These are phyloP conservation scores for Trichoderma aggressivum DNA, from an alignment of 2,329 filamentous ascomycete species.

Conservation along the genomic window DNA sequence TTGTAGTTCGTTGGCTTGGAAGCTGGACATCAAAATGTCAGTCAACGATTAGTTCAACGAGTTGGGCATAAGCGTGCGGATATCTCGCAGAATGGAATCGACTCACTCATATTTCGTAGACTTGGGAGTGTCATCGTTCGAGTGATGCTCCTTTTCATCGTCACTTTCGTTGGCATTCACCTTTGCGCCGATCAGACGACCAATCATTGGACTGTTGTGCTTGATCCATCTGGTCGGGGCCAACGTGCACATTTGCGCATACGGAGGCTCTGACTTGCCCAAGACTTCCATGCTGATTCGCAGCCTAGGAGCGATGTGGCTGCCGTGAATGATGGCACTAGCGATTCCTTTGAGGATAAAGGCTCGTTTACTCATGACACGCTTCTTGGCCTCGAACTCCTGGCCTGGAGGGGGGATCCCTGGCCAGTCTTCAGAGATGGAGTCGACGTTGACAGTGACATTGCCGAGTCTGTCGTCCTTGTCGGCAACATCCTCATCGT, in stretches of 20 bases:
- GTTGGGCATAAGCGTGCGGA: neutral
- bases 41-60: neutral
- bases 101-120: constrained; percentile 74
- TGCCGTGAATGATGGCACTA: constrained; percentile 56
- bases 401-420: constrained; percentile 60
- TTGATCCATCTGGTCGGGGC: constrained; percentile 74
- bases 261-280: constrained; percentile 67
- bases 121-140: constrained; percentile 42
- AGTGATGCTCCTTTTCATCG: constrained; percentile 30
- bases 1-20: constrained; percentile 91
- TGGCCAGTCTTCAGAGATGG: constrained; percentile 62
- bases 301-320: constrained; percentile 67
- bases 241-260: constrained; percentile 71
- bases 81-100: neutral
- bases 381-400: constrained; percentile 73
- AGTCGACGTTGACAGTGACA: constrained; percentile 64
- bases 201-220: constrained; percentile 87
- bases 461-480: constrained; percentile 86
- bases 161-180: constrained; percentile 58
- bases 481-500: constrained; percentile 86
- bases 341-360: constrained; percentile 70
- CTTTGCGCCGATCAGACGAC: constrained; percentile 71
- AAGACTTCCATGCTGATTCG: constrained; percentile 74
- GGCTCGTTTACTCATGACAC: constrained; percentile 81
- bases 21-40: constrained; percentile 48